Evolutionary conservation across 192 early-diverging fungal species (phyloP).

Genomic region (Endogone sp.): DNA sequence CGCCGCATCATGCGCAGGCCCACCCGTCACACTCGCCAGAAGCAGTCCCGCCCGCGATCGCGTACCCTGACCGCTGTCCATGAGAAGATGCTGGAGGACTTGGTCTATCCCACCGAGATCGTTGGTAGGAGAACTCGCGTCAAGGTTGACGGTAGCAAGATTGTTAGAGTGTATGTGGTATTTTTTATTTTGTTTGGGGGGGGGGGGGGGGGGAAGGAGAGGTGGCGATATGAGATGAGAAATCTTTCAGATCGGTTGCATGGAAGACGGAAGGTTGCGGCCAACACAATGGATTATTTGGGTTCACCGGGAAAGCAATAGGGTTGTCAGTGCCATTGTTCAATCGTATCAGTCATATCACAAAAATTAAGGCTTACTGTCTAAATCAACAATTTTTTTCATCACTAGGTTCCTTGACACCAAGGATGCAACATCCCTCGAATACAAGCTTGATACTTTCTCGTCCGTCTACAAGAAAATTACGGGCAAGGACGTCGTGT

Average conservation of each 20-base stretch:
- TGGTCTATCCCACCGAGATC: constrained; percentile 99
- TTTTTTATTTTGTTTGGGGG: not conserved
- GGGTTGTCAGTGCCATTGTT: too few species aligned
- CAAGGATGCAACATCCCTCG: constrained; percentile 95
- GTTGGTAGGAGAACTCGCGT: constrained; percentile 98
- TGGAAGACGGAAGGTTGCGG: too few species aligned
- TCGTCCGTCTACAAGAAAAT: constrained; percentile 91
- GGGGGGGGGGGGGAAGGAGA: too few species aligned
- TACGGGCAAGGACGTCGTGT: constrained; percentile 97
- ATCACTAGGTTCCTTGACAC: constrained; percentile 78
- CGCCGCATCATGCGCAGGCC: constrained; percentile 96
- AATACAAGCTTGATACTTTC: constrained; percentile 99
- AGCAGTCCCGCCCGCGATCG: constrained; percentile 92
- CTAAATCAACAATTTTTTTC: not conserved
- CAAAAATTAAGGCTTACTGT: too few species aligned
- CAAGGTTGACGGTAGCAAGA: constrained; percentile 89
- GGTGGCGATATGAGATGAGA: too few species aligned
- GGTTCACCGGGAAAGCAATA: too few species aligned
- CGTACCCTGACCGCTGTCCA: constrained; percentile 96
- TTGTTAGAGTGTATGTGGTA: constrained; percentile 84
- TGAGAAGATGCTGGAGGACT: constrained; percentile 95
- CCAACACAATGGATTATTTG: too few species aligned
- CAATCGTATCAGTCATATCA: too few species aligned
- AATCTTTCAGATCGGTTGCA: too few species aligned
- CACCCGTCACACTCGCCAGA: constrained; percentile 79